Conservation (phyloP, 306 rosid species). For the Casuarina glauca region DNA sequence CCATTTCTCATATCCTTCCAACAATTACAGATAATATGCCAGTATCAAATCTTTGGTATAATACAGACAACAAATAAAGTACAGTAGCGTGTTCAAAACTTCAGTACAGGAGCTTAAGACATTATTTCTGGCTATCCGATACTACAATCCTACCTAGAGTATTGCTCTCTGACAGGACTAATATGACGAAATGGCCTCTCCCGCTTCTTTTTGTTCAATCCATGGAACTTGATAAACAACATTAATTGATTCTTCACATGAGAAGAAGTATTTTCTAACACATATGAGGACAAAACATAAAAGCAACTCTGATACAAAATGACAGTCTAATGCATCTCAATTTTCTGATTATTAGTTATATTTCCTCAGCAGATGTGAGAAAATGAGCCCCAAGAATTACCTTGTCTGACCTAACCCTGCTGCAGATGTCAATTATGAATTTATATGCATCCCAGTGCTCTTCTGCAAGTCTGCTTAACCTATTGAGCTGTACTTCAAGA, state of each 20-base stretch:
- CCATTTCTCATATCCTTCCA: neutral
- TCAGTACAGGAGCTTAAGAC: conserved; percentile 1
- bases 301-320: neutral
- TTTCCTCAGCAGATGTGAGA: neutral
- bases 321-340: neutral
- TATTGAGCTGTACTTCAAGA: conserved; percentile 68
- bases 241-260: neutral
- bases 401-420: conserved; percentile 70
- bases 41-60: neutral
- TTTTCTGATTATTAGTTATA: neutral
- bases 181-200: neutral
- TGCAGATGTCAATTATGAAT: conserved; percentile 57
- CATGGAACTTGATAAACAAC: neutral
- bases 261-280: neutral
- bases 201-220: neutral
- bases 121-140: neutral
- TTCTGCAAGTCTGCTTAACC: conserved; percentile 63
- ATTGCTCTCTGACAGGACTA: neutral
- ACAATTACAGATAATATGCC: neutral
- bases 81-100: neutral
- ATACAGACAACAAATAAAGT: neutral
- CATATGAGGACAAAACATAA: neutral
- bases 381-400: conserved; percentile 39
- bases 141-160: neutral
- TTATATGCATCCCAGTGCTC: conserved; percentile 84